Evolutionary conservation across 2,329 filamentous ascomycete species (phyloP), one percentile per base, ranked within the genome.

Genomic region (Pseudonectria buxi): DNA sequence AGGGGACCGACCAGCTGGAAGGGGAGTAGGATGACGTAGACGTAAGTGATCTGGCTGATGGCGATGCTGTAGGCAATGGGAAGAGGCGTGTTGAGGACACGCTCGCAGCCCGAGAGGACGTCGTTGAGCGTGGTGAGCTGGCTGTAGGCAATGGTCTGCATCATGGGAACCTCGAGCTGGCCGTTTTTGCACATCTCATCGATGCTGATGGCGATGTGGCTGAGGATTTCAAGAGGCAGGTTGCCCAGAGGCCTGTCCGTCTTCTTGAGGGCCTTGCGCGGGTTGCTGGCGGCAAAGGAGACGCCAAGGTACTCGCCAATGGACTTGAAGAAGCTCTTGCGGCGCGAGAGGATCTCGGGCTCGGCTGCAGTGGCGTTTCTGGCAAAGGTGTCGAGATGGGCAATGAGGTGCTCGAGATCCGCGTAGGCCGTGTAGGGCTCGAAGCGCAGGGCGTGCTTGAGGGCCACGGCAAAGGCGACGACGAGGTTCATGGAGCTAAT

Each of bases 31-130:
- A 87, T 64, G 35, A 92, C 79, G 62, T 92, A 94, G 33, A 88
- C 74, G 78, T 84, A 89, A 24, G 86, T 86, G 54, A 92, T 90
- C 57, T 94, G 86, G 14, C 81, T 79, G 57, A 92, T 89, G 50
- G 85, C 78, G 50, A 94, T 92, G 46, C 76, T 78, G 66, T 94
- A 94, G 30, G 86, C 86, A 37, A 87, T 74, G 3, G 86, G 86
- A 0, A 94, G 73, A 2, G 86, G 86, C 0, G 86, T 94, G 57
- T 82, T 84, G 24, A 90, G 75, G 14, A 94, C 80, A 43, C 86
- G 81, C 54, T 92, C 85, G 31, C 79, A 79, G 39, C 81, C 79
- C 12, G 76, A 76, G 47, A 87, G 67, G 37, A 81, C 74, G 46
- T 94, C 86, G 54, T 84, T 86, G 35, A 94, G 65, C 4, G 72